Base-by-base conservation (phyloP, 164 flowering plant genomes). In the Malania oleifera region DNA sequence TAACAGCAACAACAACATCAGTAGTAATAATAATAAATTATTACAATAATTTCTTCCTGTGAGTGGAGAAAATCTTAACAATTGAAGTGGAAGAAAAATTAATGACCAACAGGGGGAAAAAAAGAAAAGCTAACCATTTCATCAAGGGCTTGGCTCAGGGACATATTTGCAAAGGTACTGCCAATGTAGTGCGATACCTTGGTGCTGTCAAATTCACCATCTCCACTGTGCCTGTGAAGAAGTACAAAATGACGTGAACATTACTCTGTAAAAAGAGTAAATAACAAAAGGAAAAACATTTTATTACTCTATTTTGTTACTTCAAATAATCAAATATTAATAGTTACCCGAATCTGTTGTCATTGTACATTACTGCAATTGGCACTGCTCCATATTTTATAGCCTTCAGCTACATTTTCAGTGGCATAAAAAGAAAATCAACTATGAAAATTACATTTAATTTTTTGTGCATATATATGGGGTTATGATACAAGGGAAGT, bases 381-480 rank as follows among this genome's bases (percentile, higher is more conserved):
- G 93, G 96, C 61, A 77, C 82, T 56, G 91, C 76, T 66, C 96
- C 96, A 68, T 85, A 89, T 65, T 65, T 84, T 45, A 86, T 60
- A 43, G 96, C 93, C 70, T 86, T 89, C 45, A 84, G 79, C 96
- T 89, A 48, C 70, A 68, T 63, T 54, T 46, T 64, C 12, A 5
- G 9, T 20, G 0, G 0, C 9, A 46, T 19, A 46, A 46, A 7
- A 4, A 7, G 8, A 7, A 1, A 46, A 22, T 17, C 5, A 20
- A 23, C 10, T 9, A 17, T 20, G 3, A 46, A 15, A 6, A 6
- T 40, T 31, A 4, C 9, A 31, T 31, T 31, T 4, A 4, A 31
- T 31, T 9, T 31, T 4, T 31, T 31, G 9, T 4, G 9, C 35
- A 9, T 31, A 9, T 31, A 9, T 4, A 31, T 31, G n/a, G n/a